phyloP scores from a whole-genome alignment of 2,329 filamentous ascomycete species.

The Trichoderma sp. region DNA sequence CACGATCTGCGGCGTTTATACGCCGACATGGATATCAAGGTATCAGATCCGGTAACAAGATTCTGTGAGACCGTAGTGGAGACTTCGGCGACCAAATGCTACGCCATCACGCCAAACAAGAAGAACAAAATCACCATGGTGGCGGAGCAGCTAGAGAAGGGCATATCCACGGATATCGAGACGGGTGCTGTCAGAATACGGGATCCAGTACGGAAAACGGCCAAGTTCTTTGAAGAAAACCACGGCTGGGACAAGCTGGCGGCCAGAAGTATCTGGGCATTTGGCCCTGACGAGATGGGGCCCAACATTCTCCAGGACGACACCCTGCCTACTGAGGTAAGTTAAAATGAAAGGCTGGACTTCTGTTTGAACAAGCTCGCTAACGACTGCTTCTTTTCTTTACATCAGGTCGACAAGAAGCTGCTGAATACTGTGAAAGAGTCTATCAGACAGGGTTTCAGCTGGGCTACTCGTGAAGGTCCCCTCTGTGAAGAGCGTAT shows the following conservation, averaged over 20 bases:
- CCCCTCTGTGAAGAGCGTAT: constrained; percentile 96
- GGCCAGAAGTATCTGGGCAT: constrained; percentile 95
- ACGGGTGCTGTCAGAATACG: constrained; percentile 86
- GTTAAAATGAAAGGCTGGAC: constrained; percentile 31
- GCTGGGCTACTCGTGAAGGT: constrained; percentile 93
- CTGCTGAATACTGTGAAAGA: constrained; percentile 84
- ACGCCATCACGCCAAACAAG: constrained; percentile 96
- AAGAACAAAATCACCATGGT: constrained; percentile 99
- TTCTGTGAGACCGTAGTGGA: constrained; percentile 99
- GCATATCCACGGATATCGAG: constrained; percentile 94
- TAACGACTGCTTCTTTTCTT: constrained; percentile 2
- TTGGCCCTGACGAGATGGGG: constrained; percentile 91
- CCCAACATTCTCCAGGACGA: constrained; percentile 97
- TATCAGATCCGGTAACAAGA: constrained; percentile 94
- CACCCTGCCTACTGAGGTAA: constrained; percentile 82
- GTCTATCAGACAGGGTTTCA: constrained; percentile 92
- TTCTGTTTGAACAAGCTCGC: neutral
- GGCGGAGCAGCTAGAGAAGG: constrained; percentile 91
- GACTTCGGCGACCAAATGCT: constrained; percentile 96
- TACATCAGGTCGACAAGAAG: constrained; percentile 78
- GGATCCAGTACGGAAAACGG: constrained; percentile 88
- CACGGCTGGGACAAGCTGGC: constrained; percentile 97
- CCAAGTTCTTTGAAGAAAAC: constrained; percentile 95
- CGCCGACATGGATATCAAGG: constrained; percentile 98
- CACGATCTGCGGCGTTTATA: constrained; percentile 93